These are phyloP conservation scores for Wallacemonas sp. DNA, from an alignment of 208 protist genomes.

Conservation along the genomic window DNA sequence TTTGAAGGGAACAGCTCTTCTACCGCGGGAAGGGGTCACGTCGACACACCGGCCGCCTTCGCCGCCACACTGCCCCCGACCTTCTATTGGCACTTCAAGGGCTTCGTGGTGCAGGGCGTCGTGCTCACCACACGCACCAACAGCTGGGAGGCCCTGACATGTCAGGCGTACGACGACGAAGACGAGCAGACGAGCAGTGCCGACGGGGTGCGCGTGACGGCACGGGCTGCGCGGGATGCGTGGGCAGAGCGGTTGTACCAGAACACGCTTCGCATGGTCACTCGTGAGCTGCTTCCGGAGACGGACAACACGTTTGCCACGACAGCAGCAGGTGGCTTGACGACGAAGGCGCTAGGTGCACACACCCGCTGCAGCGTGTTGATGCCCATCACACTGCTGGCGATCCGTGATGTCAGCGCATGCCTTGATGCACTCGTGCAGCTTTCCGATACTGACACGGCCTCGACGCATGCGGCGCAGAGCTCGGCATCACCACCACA, in stretches of 20 bases:
- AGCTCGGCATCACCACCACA: too few relatives aligned
- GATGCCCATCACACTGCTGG: conserved; percentile 41
- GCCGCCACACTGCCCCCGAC: conserved; percentile 24
- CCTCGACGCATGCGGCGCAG: too few relatives aligned
- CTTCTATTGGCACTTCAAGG: conserved; percentile 53
- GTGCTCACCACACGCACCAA: conserved; percentile 24
- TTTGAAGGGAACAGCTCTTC: not conserved
- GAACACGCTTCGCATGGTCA: not conserved
- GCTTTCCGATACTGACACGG: too few relatives aligned
- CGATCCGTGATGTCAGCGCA: conserved; percentile 24
- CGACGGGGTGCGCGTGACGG: not conserved
- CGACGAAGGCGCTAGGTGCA: not conserved
- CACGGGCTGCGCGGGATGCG: not conserved
- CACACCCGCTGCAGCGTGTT: conserved; percentile 6
- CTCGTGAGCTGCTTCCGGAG: conserved; percentile 7
- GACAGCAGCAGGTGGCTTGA: not conserved
- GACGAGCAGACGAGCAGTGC: not conserved
- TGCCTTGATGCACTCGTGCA: conserved; percentile 18
- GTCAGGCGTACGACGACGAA: not conserved
- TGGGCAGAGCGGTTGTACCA: not conserved
- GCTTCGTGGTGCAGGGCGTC: conserved; percentile 39
- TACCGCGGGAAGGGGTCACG: too few relatives aligned
- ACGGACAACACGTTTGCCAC: not conserved
- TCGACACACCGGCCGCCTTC: not conserved
- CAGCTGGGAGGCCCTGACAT: conserved; percentile 9